These are phyloP conservation scores for Epichloe brachyelytri DNA, from an alignment of 2,329 filamentous ascomycete species.

Conservation along the genomic window DNA sequence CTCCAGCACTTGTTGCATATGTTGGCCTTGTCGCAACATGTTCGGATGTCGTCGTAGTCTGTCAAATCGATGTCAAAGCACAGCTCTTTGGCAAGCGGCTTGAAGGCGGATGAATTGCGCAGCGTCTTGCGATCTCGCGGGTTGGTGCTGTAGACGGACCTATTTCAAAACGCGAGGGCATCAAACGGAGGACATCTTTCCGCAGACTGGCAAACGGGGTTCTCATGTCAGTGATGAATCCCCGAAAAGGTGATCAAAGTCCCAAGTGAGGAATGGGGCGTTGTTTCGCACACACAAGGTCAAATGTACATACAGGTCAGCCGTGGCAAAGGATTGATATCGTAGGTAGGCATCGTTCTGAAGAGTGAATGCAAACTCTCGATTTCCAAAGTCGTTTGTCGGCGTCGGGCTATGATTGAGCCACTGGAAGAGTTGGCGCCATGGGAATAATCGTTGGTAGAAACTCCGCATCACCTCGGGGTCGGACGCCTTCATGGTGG, in stretches of 20 bases:
- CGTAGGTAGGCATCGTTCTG: constrained; percentile 83
- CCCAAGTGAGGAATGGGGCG: neutral
- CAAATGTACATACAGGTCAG: constrained; percentile 32
- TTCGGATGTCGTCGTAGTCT: constrained; percentile 93
- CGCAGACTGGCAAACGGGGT: constrained; percentile 45
- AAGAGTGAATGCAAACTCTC: constrained; percentile 94
- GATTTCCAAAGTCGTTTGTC: constrained; percentile 76
- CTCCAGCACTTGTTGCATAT: constrained; percentile 94
- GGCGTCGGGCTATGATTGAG: constrained; percentile 85
- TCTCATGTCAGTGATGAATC: constrained; percentile 3
- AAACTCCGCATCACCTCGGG: constrained; percentile 83
- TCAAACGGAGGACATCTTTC: constrained; percentile 78
- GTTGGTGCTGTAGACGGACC: constrained; percentile 90
- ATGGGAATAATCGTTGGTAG: constrained; percentile 92
- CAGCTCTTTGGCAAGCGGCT: constrained; percentile 79
- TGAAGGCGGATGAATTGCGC: constrained; percentile 68
- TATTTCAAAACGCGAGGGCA: constrained; percentile 93
- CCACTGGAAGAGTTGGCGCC: constrained; percentile 93
- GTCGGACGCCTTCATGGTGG: constrained; percentile 45
- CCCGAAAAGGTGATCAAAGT: neutral
- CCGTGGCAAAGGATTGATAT: constrained; percentile 59
- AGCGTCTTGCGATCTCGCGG: constrained; percentile 86
- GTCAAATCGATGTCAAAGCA: constrained; percentile 99
- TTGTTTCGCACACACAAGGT: neutral
- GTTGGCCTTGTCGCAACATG: constrained; percentile 84